These are phyloP conservation scores for Corymbia citriodora DNA, from an alignment of 441 rosid species.

Conservation along the genomic window DNA sequence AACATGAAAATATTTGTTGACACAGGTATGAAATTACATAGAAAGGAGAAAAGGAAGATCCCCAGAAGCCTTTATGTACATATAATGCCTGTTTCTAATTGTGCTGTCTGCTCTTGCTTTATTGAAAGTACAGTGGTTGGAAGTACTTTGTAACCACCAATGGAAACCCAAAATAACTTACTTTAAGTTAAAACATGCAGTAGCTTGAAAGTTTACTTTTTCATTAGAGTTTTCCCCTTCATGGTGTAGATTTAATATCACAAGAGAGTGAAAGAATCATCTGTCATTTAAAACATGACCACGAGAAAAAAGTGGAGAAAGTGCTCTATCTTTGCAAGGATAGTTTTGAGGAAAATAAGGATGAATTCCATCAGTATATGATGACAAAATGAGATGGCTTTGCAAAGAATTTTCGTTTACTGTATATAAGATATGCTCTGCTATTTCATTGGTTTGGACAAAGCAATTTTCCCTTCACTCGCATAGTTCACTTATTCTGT, in stretches of 20 bases:
- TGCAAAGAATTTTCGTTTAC: not conserved
- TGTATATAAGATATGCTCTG: not conserved
- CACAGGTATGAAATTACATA: slow-evolving; percentile 47
- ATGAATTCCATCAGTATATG: not conserved
- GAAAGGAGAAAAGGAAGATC: not conserved
- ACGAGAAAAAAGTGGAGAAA: not conserved
- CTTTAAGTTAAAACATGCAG: not conserved
- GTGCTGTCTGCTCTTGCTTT: not conserved
- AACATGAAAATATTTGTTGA: slow-evolving; percentile 96
- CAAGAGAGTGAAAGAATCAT: not conserved
- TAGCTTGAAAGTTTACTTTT: not conserved
- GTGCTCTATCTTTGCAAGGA: not conserved
- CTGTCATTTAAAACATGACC: not conserved
- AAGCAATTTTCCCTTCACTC: not conserved
- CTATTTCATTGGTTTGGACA: not conserved
- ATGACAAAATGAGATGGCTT: not conserved
- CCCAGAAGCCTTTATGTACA: not conserved
- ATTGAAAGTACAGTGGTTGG: not conserved
- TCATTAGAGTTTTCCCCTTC: not conserved
- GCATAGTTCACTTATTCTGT: not conserved
- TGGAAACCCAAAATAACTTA: not conserved
- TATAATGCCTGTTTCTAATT: not conserved
- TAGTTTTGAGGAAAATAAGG: not conserved
- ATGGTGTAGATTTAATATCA: not conserved
- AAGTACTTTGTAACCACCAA: not conserved